phyloP scores from a whole-genome alignment of 257 asterid genomes.

The Solanum tacnaense region DNA sequence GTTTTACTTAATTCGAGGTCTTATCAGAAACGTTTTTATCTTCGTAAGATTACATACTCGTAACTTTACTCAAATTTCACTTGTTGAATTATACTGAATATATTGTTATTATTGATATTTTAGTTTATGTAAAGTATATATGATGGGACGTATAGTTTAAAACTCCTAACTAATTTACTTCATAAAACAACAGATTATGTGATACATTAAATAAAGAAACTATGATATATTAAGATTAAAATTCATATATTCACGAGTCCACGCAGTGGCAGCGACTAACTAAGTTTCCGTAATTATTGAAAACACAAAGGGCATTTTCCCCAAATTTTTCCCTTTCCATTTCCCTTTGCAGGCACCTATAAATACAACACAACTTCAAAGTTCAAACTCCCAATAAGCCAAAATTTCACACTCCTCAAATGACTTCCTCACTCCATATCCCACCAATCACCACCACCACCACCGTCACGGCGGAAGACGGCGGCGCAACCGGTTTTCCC shows the following conservation, averaged over 20 bases:
- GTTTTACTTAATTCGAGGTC: neutral
- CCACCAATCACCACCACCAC: neutral
- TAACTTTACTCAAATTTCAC: neutral
- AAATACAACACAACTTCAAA: neutral
- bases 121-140: neutral
- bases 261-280: neutral
- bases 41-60: fast-evolving
- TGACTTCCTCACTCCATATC: neutral
- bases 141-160: neutral
- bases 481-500: constrained; percentile 18
- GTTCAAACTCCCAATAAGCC: neutral
- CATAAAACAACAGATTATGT: neutral
- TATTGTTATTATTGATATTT: neutral
- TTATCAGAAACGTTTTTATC: fast-evolving
- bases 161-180: neutral
- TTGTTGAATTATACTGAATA: neutral
- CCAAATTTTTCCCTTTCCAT: neutral
- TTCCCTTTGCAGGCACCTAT: neutral
- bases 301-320: neutral
- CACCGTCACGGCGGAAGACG: constrained; percentile 10
- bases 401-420: neutral
- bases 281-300: neutral
- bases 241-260: neutral
- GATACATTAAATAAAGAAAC: neutral
- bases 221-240: neutral